Conservation (phyloP, 1,139 yeast genomes). For the Magnusiomyces ingens region DNA sequence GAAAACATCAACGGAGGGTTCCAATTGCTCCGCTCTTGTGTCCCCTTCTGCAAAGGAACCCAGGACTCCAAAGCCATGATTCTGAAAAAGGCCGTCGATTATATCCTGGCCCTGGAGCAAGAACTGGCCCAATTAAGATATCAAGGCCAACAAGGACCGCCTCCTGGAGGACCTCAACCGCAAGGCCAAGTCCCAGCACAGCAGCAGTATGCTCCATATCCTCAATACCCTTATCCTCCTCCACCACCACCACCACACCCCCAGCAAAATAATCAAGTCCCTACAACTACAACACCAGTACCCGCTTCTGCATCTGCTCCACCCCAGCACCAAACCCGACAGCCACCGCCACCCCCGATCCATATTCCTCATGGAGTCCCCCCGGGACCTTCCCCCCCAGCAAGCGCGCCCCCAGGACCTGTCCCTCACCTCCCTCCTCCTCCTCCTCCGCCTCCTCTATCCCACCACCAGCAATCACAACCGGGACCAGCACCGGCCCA, state of each 20-base stretch:
- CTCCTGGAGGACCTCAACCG: constrained; percentile 11
- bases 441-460: constrained; percentile 3
- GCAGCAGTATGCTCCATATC: constrained; percentile 9
- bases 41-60: constrained; percentile 38
- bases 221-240: constrained; percentile 8
- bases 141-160: constrained; percentile 9
- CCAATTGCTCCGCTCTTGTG: constrained; percentile 34
- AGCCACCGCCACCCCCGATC: background rate
- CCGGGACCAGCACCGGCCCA: too few relatives aligned
- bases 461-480: too few relatives aligned
- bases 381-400: constrained; percentile 7
- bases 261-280: too few relatives aligned
- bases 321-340: constrained; percentile 7
- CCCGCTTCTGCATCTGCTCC: constrained; percentile 2
- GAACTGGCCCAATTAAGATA: constrained; percentile 22
- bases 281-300: background rate
- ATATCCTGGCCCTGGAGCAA: constrained; percentile 44
- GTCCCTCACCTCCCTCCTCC: constrained; percentile 2
- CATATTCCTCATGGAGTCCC: constrained; percentile 1
- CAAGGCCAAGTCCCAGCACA: constrained; percentile 15
- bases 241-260: background rate
- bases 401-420: constrained; percentile 2
- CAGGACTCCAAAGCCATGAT: constrained; percentile 47
- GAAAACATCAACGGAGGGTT: constrained; percentile 43
- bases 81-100: constrained; percentile 79